Base-by-base conservation (phyloP, 441 rosid species). In the Euphorbia celastroides region DNA sequence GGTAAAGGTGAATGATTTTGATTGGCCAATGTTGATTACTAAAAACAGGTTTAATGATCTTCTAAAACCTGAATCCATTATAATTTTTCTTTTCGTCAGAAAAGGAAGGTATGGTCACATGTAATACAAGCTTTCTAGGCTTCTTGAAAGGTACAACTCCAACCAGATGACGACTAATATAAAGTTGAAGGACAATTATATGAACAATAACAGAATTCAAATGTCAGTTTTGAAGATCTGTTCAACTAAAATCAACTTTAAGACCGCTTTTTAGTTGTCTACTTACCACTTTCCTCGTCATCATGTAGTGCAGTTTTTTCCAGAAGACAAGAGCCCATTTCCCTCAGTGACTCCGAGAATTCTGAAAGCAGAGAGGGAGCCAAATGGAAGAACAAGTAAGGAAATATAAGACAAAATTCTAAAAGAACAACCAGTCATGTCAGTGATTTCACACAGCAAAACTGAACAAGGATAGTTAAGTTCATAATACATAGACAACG, bases 321-420 rank as follows among this genome's bases (percentile, higher is more conserved):
- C 79, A 76, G 71, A 28, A 95, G 84, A 81, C 95, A 92, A 41
- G 85, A 76, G 72, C 99, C 98, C 98, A 95, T 82, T 81, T 95
- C 99, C 68, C 76, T 88, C 80, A 95, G 74, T 3, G 99, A 90
- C 70, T 90, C 99, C 2, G 99, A 90, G 78, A 95, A 95, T 80
- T 95, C 98, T 95, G 85, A 62, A 68, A 68, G 55, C 31, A 50
- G 25, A 76, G 74, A 73, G 62, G 26, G 36, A 65, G 6, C 66
- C 57, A 71, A 56, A 50, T 63, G 64, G 63, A 57, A 34, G 41
- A 64, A 46, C 16, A 22, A 27, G 5, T 38, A 5, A 11, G 59
- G 5, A 30, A 25, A 23, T 25, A 55, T 55, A 23, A 26, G 31
- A 2, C 13, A 55, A 25, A 26, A 27, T 9, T 17, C 7, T 14